phyloP scores from a whole-genome alignment of 78 protist species.

The Speleostelium caveatum region DNA sequence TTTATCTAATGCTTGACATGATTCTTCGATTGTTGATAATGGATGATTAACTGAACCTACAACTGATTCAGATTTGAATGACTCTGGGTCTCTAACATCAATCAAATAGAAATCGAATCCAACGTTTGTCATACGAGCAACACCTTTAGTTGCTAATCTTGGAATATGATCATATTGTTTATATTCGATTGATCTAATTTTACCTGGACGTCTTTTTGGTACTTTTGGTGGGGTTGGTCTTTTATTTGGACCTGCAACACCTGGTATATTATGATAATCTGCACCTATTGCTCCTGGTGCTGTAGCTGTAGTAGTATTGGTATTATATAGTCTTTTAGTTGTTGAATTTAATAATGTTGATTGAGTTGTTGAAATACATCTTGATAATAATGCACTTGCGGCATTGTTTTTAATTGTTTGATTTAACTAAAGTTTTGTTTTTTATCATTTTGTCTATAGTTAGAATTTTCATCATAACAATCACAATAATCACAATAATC shows the following conservation, averaged over 20 bases:
- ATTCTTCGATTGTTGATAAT: constrained; percentile 14
- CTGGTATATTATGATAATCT: neutral
- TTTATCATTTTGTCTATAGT: neutral
- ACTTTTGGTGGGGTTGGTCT: constrained; percentile 71
- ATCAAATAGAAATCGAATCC: constrained; percentile 63
- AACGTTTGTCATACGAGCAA: constrained; percentile 26
- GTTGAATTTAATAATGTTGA: neutral
- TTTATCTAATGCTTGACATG: constrained; percentile 27
- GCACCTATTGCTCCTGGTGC: neutral
- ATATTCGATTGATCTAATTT: constrained; percentile 45
- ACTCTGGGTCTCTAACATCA: constrained; percentile 29
- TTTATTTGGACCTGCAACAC: constrained; percentile 24
- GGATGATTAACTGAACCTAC: constrained; percentile 66
- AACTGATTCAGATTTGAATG: constrained; percentile 10
- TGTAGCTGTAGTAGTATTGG: neutral
- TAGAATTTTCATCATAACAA: too few relatives aligned
- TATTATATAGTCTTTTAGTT: neutral
- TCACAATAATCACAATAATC: too few relatives aligned
- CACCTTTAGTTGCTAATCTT: constrained; percentile 57
- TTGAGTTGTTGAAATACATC: too few relatives aligned
- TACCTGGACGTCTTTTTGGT: constrained; percentile 73
- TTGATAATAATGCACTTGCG: too few relatives aligned
- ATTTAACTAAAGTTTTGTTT: neutral
- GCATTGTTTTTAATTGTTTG: neutral
- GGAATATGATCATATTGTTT: constrained; percentile 53